These are phyloP conservation scores for Candida albicans DNA, from an alignment of 1,139 yeast genomes.

Conservation along the genomic window DNA sequence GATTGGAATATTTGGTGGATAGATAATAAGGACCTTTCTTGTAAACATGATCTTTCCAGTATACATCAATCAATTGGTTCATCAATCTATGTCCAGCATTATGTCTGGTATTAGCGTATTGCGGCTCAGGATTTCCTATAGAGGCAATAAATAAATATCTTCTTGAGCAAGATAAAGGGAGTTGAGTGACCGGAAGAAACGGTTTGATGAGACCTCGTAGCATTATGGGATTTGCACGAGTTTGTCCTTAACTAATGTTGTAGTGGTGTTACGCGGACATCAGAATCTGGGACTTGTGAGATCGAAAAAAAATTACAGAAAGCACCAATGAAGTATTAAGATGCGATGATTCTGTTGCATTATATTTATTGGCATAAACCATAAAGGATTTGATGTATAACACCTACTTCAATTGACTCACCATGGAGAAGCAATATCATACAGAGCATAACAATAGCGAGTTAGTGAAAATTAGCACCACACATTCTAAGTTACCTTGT, in stretches of 20 bases:
- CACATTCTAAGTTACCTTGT: too few species aligned
- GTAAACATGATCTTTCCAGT: slow-evolving; percentile 23
- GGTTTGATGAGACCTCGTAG: slow-evolving; percentile 3
- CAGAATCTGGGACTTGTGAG: too few species aligned
- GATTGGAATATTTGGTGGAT: slow-evolving; percentile 23
- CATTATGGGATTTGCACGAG: not conserved
- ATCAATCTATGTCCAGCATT: slow-evolving; percentile 69
- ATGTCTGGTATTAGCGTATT: slow-evolving; percentile 65
- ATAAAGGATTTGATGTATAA: too few species aligned
- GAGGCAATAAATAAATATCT: slow-evolving; percentile 44
- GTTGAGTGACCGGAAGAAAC: slow-evolving; percentile 4
- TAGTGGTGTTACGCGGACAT: too few species aligned
- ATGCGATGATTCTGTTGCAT: too few species aligned
- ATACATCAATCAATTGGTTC: slow-evolving; percentile 28
- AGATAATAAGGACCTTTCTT: slow-evolving; percentile 14
- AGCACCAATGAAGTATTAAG: too few species aligned
- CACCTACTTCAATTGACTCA: too few species aligned
- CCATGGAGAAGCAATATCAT: too few species aligned
- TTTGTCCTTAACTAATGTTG: too few species aligned
- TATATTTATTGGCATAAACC: too few species aligned
- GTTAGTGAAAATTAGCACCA: not conserved
- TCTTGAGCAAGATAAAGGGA: slow-evolving; percentile 1
- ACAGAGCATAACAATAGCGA: not conserved
- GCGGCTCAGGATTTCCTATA: slow-evolving; percentile 76
- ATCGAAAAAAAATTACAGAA: too few species aligned